Evolutionary conservation across 2,329 filamentous ascomycete species (phyloP), one percentile per base, ranked within the genome.

Genomic region (Botryotinia calthae): DNA sequence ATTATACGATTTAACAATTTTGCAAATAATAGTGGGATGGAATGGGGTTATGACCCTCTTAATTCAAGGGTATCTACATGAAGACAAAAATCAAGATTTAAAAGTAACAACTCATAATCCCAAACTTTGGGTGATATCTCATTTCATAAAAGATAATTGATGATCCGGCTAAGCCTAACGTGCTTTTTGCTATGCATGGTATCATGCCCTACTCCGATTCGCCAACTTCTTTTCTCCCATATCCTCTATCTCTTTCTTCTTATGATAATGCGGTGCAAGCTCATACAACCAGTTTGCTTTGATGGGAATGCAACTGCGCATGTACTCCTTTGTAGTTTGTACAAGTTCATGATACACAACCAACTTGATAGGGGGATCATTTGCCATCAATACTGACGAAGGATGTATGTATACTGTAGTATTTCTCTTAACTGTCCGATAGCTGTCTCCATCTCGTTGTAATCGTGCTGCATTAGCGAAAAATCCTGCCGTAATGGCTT

Each of bases 221-320:
- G 90, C 88, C 83, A 91, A 86, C 82, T 93, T 97, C 84, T 89
- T 93, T 74, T 93, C 92, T 79, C 94, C 93, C 77, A 97, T 80
- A 28, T 87, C 90, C 79, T 98, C 95, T 58, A 98, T 82, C 80
- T 98, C 94, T 83, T 94, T 92, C 84, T 93, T 92, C 84, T 97
- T 98, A 82, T 98, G 93, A 80, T 94, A 97, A 84, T 98, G 96
- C 75, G 95, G 95, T 75, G 96, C 96, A 74, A 96, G 89, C 82
- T 98, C 95, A 10, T 90, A 88, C 78, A 99, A 81, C 95, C 95
- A 98, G 80, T 90, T 89, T 0, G 92, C 86, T 79, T 97, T 90
- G 70, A 98, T 88, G 1, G 94, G 94, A 86, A 97, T 91, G 73
- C 92, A 92, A 78, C 89, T 93, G 37, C 95, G 87, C 90, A 97